Conservation (phyloP, 2,329 filamentous ascomycete species). For the Periconia sp. region DNA sequence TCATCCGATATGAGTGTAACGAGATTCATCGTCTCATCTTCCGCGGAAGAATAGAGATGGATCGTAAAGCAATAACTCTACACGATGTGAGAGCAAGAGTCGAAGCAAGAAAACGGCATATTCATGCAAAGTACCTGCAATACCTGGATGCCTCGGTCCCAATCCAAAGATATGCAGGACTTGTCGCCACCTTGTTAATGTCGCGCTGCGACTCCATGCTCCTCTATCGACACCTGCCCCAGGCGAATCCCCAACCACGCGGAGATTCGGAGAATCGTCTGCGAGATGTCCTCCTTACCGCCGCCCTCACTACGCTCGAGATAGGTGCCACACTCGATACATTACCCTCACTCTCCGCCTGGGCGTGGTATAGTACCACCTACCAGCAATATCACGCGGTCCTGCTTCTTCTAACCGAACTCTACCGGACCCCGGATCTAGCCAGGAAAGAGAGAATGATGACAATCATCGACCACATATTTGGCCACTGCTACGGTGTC, state of each 20-base stretch:
- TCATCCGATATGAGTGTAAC: constrained; percentile 47
- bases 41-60: constrained; percentile 45
- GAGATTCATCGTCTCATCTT: constrained; percentile 47
- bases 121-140: constrained; percentile 42
- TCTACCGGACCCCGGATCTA: constrained; percentile 45
- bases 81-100: constrained; percentile 44
- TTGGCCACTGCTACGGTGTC: constrained; percentile 47
- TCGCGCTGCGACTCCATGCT: constrained; percentile 48
- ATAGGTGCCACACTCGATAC: constrained; percentile 48
- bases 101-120: constrained; percentile 41
- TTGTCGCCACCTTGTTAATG: constrained; percentile 46
- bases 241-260: constrained; percentile 39
- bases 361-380: constrained; percentile 47
- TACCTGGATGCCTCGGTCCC: constrained; percentile 40
- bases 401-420: constrained; percentile 43
- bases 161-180: constrained; percentile 45
- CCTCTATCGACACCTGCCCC: constrained; percentile 45
- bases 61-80: constrained; percentile 43
- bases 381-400: constrained; percentile 49
- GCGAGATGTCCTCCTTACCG: constrained; percentile 44
- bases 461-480: constrained; percentile 48
- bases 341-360: constrained; percentile 39
- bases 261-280: constrained; percentile 45
- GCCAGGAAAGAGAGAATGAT: constrained; percentile 44
- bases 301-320: constrained; percentile 44